A percentile compares a stretch with the other conserved stretches of the same genome.
Evolutionary conservation across 768 basidiomycete species (phyloP).

Genomic region (Kwoniella pini): DNA sequence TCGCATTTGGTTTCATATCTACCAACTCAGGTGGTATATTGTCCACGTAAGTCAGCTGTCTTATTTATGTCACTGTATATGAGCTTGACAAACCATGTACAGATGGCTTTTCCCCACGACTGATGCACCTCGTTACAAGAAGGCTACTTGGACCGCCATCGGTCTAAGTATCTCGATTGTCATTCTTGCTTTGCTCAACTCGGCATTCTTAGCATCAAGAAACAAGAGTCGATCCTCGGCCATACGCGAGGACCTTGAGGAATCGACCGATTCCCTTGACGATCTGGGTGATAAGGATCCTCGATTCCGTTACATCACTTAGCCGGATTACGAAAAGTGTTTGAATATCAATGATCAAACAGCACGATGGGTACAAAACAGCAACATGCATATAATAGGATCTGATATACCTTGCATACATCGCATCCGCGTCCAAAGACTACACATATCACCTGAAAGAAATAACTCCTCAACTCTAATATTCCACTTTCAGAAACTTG

Average conservation of each 20-base stretch:
- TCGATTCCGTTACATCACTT: constrained; percentile 27
- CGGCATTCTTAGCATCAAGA: constrained; percentile 16
- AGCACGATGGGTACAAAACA: too few relatives aligned
- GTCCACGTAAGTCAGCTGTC: constrained; percentile 27
- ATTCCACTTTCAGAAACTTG: too few relatives aligned
- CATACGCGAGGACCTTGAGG: neutral
- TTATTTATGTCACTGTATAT: neutral
- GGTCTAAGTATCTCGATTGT: constrained; percentile 14
- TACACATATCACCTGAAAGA: too few relatives aligned
- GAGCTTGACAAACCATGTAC: neutral
- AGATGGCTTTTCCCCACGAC: constrained; percentile 41
- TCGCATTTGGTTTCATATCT: constrained; percentile 41
- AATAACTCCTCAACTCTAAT: too few relatives aligned
- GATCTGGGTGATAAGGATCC: constrained; percentile 16
- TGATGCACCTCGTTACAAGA: constrained; percentile 27
- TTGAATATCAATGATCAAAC: too few relatives aligned
- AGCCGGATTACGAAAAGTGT: neutral
- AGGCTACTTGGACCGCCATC: constrained; percentile 24
- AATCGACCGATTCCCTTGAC: neutral
- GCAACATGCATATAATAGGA: too few relatives aligned
- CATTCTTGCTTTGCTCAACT: constrained; percentile 26
- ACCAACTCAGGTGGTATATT: constrained; percentile 38
- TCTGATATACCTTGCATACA: too few relatives aligned
- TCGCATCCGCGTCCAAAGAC: too few relatives aligned
- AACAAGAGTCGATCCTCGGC: constrained; percentile 18